These are phyloP conservation scores for Melampsora abietis-canadensis DNA, from an alignment of 1,284 basidiomycete genomes.

Conservation along the genomic window DNA sequence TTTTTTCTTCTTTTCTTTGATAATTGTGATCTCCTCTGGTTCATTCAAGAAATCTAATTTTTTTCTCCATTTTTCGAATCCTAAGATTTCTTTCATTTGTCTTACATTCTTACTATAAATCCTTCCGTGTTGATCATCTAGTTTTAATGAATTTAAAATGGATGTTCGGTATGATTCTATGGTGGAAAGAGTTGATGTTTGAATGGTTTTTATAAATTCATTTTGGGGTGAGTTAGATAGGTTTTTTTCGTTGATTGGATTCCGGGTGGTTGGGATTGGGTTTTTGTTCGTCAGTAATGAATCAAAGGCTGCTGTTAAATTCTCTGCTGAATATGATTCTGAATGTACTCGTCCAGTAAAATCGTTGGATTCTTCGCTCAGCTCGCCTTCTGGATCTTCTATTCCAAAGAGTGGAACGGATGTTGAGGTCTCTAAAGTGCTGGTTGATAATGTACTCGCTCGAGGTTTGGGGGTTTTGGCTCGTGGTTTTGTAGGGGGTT, in stretches of 20 bases:
- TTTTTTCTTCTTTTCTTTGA: background rate
- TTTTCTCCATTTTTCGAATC: constrained; percentile 38
- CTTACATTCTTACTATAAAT: constrained; percentile 39
- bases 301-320: constrained; percentile 25
- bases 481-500: background rate
- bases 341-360: constrained; percentile 33
- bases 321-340: constrained; percentile 35
- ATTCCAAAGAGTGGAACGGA: background rate
- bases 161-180: constrained; percentile 13
- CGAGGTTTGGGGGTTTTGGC: background rate
- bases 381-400: background rate
- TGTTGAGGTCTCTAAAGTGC: background rate
- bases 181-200: constrained; percentile 27
- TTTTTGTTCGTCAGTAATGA: background rate
- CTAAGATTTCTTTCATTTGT: constrained; percentile 36
- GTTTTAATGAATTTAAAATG: constrained; percentile 17
- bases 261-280: background rate
- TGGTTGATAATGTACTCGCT: background rate
- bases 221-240: background rate
- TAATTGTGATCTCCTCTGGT: too few species aligned
- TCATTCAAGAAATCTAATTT: constrained; percentile 1
- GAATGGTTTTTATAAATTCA: background rate
- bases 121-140: constrained; percentile 22
- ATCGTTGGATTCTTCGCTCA: constrained; percentile 10
- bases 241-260: background rate